Conservation (phyloP, 192 early-diverging fungal species). For the Coemansia javaensis region DNA sequence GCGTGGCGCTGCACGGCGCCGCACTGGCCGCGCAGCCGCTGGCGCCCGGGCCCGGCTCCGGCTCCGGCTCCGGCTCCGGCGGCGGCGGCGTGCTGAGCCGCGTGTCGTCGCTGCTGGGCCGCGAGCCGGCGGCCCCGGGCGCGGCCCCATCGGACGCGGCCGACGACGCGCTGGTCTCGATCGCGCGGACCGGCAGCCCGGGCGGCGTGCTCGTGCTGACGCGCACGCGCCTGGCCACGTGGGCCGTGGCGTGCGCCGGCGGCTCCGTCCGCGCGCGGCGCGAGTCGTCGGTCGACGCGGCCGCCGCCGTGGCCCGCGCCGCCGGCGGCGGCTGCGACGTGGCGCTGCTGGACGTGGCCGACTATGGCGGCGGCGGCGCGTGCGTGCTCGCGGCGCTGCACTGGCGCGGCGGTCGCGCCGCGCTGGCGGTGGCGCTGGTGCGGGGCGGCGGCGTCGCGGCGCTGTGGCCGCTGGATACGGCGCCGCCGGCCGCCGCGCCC, state of each 20-base stretch:
- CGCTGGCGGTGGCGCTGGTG: constrained; percentile 13
- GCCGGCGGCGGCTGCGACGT: constrained; percentile 7
- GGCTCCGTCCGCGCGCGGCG: constrained; percentile 17
- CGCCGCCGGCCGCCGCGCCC: not conserved
- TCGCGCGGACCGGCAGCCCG: constrained; percentile 35
- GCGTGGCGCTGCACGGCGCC: constrained; percentile 13
- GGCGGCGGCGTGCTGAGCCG: constrained; percentile 25
- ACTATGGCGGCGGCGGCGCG: constrained; percentile 12
- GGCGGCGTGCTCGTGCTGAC: constrained; percentile 42
- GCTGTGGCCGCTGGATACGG: constrained; percentile 14
- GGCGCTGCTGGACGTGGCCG: constrained; percentile 25
- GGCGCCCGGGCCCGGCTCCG: too few species aligned
- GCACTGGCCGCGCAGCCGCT: constrained; percentile 16
- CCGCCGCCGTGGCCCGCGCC: not conserved
- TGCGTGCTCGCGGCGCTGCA: constrained; percentile 17
- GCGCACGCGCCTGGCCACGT: constrained; percentile 29
- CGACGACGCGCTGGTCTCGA: constrained; percentile 18
- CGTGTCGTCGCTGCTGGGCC: constrained; percentile 42
- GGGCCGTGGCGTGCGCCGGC: constrained; percentile 39
- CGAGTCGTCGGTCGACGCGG: constrained; percentile 17
- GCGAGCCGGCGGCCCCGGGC: not conserved
- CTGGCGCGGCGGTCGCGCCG: not conserved
- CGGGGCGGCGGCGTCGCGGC: constrained; percentile 9
- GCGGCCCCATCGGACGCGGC: constrained; percentile 1
- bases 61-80: too few species aligned